A percentile compares a stretch with the other conserved stretches of the same genome.
Evolutionary conservation across 2,329 filamentous ascomycete species (phyloP).

Genomic region (Trichophyton rubrum): DNA sequence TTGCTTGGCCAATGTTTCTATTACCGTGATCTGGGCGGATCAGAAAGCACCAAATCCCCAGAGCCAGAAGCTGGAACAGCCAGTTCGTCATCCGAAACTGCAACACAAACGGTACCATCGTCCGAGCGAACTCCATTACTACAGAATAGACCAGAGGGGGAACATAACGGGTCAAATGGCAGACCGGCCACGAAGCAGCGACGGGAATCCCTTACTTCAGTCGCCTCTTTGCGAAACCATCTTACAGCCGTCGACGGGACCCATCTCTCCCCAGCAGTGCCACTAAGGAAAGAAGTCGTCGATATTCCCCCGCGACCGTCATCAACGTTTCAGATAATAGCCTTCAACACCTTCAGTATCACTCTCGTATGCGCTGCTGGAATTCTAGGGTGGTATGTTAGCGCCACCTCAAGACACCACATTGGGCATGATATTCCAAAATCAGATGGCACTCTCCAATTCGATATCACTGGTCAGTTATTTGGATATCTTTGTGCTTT

Average conservation of each 20-base stretch:
- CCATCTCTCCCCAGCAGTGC: slow-evolving; percentile 70
- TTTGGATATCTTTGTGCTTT: slow-evolving; percentile 88
- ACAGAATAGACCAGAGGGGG: background rate
- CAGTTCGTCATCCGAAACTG: background rate
- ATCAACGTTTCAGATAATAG: slow-evolving; percentile 34
- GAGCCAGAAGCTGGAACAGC: background rate
- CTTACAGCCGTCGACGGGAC: slow-evolving; percentile 48
- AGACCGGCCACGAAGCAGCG: background rate
- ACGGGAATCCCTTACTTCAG: slow-evolving; percentile 14
- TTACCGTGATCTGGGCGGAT: slow-evolving; percentile 63
- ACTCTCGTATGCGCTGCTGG: slow-evolving; percentile 75
- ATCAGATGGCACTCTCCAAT: slow-evolving; percentile 40
- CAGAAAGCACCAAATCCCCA: slow-evolving; percentile 12
- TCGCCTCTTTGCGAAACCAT: slow-evolving; percentile 33
- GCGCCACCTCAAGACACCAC: slow-evolving; percentile 33
- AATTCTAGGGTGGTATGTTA: slow-evolving; percentile 73
- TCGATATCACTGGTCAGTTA: slow-evolving; percentile 70
- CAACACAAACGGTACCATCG: background rate
- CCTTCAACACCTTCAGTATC: slow-evolving; percentile 66
- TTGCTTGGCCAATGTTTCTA: slow-evolving; percentile 86
- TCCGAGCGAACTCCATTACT: slow-evolving; percentile 18
- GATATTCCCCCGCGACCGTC: slow-evolving; percentile 36
- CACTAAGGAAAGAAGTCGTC: slow-evolving; percentile 36
- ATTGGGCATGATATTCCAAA: slow-evolving; percentile 17
- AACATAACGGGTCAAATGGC: slow-evolving; percentile 9